Base-by-base conservation (phyloP, 768 basidiomycete genomes). In the Boletus fagicola region DNA sequence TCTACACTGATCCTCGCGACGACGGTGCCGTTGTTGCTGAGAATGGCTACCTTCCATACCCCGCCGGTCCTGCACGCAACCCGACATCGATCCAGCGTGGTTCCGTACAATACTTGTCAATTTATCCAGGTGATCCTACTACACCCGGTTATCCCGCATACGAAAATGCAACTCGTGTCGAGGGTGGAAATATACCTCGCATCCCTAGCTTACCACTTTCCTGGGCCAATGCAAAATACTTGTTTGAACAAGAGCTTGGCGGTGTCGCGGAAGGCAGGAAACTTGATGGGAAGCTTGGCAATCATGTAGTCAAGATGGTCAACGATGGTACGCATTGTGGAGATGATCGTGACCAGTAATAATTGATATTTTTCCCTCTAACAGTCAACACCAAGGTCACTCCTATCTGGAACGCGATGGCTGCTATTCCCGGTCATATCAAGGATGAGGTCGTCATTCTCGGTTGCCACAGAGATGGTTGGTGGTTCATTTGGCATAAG, bases 361-460 rank as follows among this genome's bases (percentile, higher is more conserved):
- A 12, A 33, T 45, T 49, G 26, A 35, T 22, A 16, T n/a, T 42
- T 31, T 28, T 30, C 20, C 56, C 26, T 15, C 26, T 46, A 20
- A 39, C 51, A 86, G 90, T 96, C 40, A 81, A 92, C 55, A 85
- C 81, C 30, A 84, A 86, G 66, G 83, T 94, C 13, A 94, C 81
- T 5, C 92, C 93, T 16, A 92, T 96, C 48, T 96, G 92, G 92
- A 97, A 96, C 73, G 79, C 84, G 15, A 89, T 90, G 82, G 87
- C 81, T 12, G 79, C 86, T 30, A 88, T 95, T 56, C 93, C 92
- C 8, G 94, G 92, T 3, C 83, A 86, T 53, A 81, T 94, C 66
- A 80, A 79, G 56, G 86, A 92, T 63, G 94, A 98, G 70, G 83
- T 94, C 1, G 85, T 96, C 28, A 67, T 96, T 16, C 70, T 97